phyloP scores from a whole-genome alignment of 208 protist genomes.

The Trypanosoma cruzi region DNA sequence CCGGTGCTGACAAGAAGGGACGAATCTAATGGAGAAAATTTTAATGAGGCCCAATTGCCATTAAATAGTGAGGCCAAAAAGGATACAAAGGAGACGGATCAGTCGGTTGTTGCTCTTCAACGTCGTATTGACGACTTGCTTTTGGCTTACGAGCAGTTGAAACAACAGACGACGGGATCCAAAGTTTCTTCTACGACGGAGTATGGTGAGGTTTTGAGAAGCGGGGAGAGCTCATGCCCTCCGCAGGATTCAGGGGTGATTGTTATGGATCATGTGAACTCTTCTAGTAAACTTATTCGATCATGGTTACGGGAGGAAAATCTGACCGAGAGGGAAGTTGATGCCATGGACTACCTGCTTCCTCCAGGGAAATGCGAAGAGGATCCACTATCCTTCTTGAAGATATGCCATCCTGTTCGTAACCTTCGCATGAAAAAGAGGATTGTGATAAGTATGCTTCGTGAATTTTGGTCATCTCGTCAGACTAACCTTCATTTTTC shows the following conservation, averaged over 20 bases:
- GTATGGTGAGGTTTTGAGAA: background rate
- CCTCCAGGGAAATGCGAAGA: constrained; percentile 49
- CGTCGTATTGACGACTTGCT: constrained; percentile 30
- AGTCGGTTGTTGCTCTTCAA: constrained; percentile 11
- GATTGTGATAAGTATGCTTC: constrained; percentile 46
- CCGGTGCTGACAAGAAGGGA: background rate
- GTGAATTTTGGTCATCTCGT: constrained; percentile 60
- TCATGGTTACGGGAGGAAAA: constrained; percentile 75
- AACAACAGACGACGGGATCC: background rate
- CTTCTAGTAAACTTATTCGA: constrained; percentile 37
- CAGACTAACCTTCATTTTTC: constrained; percentile 28
- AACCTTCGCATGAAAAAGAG: constrained; percentile 60
- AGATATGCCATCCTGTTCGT: constrained; percentile 45
- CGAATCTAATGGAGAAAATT: background rate
- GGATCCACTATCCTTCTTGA: constrained; percentile 70
- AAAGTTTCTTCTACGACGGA: background rate
- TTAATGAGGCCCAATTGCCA: background rate
- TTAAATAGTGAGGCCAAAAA: background rate
- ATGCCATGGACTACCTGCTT: constrained; percentile 49
- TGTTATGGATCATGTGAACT: background rate
- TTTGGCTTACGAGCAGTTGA: constrained; percentile 18
- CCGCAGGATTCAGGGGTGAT: background rate
- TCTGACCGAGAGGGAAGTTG: constrained; percentile 62
- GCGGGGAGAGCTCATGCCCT: background rate
- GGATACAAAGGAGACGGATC: constrained; percentile 8